phyloP scores from a whole-genome alignment of 139 green algal species.

The Mesotaenium endlicherianum region DNA sequence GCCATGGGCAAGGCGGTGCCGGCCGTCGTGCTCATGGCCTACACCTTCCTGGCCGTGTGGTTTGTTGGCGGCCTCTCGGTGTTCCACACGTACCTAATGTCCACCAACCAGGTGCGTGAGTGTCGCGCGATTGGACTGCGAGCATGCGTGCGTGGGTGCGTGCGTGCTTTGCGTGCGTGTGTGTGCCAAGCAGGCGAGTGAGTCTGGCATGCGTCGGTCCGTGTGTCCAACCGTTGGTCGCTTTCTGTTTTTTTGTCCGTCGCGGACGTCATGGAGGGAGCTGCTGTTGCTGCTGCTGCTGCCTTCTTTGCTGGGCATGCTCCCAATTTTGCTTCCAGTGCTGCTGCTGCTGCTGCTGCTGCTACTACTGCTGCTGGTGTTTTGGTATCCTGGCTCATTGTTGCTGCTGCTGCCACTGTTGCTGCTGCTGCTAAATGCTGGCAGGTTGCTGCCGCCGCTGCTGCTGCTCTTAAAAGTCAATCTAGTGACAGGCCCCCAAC shows the following conservation, averaged over 20 bases:
- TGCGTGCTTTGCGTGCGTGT: neutral
- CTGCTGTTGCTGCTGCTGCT: neutral
- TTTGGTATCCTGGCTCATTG: neutral
- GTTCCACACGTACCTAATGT: slow-evolving; percentile 89
- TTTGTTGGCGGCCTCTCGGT: slow-evolving; percentile 89
- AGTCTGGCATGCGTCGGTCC: neutral
- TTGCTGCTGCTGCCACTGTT: neutral
- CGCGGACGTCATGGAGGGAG: too few species aligned
- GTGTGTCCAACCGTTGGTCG: neutral
- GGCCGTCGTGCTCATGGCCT: slow-evolving; percentile 60
- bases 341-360: neutral
- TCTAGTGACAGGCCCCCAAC: neutral
- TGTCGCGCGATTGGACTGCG: neutral
- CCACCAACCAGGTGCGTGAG: slow-evolving; percentile 57
- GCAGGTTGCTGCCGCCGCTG: neutral
- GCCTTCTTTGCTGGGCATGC: neutral
- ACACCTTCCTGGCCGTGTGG: slow-evolving; percentile 61
- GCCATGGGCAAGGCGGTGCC: slow-evolving; percentile 58
- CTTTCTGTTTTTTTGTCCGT: too few species aligned
- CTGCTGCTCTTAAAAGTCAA: neutral
- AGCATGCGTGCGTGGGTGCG: neutral
- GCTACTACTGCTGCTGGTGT: neutral
- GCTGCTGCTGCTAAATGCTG: neutral
- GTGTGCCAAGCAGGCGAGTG: neutral
- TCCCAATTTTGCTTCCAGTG: neutral